These are phyloP conservation scores for Pythium sukuiense DNA, from an alignment of 352 stramenopile genomes.

Conservation along the genomic window DNA sequence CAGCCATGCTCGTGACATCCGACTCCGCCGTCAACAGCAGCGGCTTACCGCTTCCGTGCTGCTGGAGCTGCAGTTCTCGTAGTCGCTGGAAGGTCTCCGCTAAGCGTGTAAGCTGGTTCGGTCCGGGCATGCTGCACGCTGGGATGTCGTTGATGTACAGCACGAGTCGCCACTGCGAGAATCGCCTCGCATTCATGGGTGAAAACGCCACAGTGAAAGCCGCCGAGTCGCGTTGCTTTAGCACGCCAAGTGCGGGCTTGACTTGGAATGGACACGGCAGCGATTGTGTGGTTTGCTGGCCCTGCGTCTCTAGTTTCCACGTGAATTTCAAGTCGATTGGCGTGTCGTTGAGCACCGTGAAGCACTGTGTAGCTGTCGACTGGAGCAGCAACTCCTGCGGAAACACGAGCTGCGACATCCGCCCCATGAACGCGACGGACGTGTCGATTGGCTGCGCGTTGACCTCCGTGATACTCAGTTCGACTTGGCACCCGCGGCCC, in stretches of 20 bases:
- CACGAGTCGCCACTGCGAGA: conserved; percentile 35
- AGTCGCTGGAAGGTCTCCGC: conserved; percentile 33
- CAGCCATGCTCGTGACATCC: conserved; percentile 9
- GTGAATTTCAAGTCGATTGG: conserved; percentile 57
- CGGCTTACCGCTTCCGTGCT: conserved; percentile 13
- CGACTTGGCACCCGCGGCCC: conserved; percentile 66
- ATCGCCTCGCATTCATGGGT: conserved; percentile 24
- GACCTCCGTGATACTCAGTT: conserved; percentile 46
- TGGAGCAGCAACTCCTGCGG: conserved; percentile 39
- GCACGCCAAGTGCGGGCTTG: conserved; percentile 37
- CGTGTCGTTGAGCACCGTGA: conserved; percentile 66
- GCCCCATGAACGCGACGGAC: conserved; percentile 43
- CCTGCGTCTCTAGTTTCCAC: conserved; percentile 41
- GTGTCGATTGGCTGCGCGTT: conserved; percentile 52
- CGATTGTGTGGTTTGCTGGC: neutral
- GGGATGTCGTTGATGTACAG: conserved; percentile 50
- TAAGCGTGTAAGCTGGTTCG: conserved; percentile 40
- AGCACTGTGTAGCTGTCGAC: conserved; percentile 31
- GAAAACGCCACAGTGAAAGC: conserved; percentile 53
- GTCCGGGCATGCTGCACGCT: conserved; percentile 51
- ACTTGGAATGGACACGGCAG: conserved; percentile 40
- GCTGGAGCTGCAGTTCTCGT: neutral
- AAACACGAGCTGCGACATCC: conserved; percentile 55
- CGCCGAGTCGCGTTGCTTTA: conserved; percentile 36
- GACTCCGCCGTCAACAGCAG: conserved; percentile 12